Base-by-base conservation (phyloP, 306 rosid species). In the Rosa lucieae region DNA sequence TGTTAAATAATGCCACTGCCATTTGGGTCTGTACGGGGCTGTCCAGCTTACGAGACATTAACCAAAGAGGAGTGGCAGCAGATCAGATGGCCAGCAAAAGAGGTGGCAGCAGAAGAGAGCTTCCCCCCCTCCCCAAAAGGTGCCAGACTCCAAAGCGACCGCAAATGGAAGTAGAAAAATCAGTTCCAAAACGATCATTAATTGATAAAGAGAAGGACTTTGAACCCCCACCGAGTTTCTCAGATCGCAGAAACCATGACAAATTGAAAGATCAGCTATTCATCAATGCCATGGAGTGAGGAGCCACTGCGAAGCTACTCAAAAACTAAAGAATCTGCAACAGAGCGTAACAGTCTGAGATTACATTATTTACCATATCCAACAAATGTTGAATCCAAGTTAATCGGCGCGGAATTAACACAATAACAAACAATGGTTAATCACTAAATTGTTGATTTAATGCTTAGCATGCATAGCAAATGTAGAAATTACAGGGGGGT, bases 11-110 rank as follows among this genome's bases (percentile, higher is more conserved):
- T 58, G 92, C 77, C 68, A 90, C 92, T n/a, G 99, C 97, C 99
- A 95, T 95, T 84, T 95, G 99, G 56, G 97, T 95, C 79, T 93
- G 95, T 70, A 95, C 99, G 23, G 99, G 98, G 70, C 99, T 91
- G 82, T 93, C 98, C 84, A 87, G 85, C 74, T 93, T 89, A 62
- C 90, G 91, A 78, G 97, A 88, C 99, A 95, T 95, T 14, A 85
- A 87, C 65, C 59, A 70, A 18, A 14, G 21, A 71, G 37, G 70
- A 78, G 82, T 6, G 58, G 72, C 49, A 43, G 72, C 49, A 43
- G 84, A 49, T 55, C 62, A 39, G 15, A 67, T 79, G 75, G 88
- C 80, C 77, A 72, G 78, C 81, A 87, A 82, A 79, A 76, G 89
- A 78, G 86, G 85, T 48, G 84, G 91, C 84, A 20, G 68, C 18